Evolutionary conservation across 345 rosid genomes (phyloP).

Genomic region (Populus davidiana): DNA sequence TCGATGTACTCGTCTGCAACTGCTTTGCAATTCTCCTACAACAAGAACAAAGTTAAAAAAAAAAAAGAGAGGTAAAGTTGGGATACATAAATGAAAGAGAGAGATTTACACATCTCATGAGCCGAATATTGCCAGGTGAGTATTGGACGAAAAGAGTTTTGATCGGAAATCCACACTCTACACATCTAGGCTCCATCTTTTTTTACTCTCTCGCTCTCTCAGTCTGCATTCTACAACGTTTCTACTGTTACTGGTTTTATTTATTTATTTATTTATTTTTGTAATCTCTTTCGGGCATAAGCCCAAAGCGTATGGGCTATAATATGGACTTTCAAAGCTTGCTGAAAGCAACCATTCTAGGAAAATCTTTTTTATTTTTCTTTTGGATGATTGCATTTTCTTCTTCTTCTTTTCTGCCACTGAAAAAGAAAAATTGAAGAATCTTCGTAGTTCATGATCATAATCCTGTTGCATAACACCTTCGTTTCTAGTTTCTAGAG

Average conservation of each 20-base stretch:
- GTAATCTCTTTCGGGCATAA: not conserved
- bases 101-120: slow-evolving; percentile 66
- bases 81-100: not conserved
- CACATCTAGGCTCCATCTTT: slow-evolving; percentile 51
- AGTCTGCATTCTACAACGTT: not conserved
- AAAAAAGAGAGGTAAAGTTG: not conserved
- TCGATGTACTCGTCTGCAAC: slow-evolving; percentile 76
- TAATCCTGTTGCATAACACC: too few relatives aligned
- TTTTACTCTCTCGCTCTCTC: not conserved
- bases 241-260: too few relatives aligned
- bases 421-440: too few relatives aligned
- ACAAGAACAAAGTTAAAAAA: not conserved
- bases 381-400: not conserved
- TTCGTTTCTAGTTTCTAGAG: not conserved
- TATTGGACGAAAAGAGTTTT: slow-evolving; percentile 59
- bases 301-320: not conserved
- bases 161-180: slow-evolving; percentile 55
- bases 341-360: not conserved
- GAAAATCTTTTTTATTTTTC: not conserved
- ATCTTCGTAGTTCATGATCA: not conserved
- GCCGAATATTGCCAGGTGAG: slow-evolving; percentile 71
- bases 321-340: not conserved
- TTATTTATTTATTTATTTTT: too few relatives aligned
- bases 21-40: slow-evolving; percentile 60
- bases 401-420: not conserved